Conservation (phyloP, 768 basidiomycete genomes). For the Kwoniella sp. region DNA sequence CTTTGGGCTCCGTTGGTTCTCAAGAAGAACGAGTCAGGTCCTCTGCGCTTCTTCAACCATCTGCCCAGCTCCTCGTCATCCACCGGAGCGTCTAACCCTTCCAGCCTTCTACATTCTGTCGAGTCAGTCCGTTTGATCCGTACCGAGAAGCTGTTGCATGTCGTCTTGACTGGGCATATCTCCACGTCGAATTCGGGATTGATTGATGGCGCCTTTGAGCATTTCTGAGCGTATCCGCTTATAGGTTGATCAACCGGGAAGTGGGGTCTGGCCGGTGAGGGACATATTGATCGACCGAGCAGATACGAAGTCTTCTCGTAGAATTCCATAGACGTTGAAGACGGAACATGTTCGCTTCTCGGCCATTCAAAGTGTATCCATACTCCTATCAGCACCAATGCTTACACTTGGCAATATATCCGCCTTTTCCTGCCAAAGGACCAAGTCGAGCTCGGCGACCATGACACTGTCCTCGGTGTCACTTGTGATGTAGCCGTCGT, state of each 20-base stretch:
- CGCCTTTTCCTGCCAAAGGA: constrained; percentile 1
- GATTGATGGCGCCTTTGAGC: background rate
- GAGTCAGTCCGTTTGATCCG: background rate
- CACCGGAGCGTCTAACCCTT: background rate
- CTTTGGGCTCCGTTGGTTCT: constrained; percentile 18
- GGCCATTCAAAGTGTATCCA: constrained; percentile 3
- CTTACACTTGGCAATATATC: constrained; percentile 1
- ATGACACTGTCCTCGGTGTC: background rate
- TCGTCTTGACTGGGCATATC: constrained; percentile 4
- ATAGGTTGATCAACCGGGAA: background rate
- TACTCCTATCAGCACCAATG: background rate
- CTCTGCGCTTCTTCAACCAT: constrained; percentile 1
- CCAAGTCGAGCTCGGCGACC: background rate
- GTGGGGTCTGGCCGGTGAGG: background rate
- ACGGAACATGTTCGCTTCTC: constrained; percentile 1
- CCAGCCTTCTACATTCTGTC: background rate
- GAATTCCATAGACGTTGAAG: background rate
- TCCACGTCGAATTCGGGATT: background rate
- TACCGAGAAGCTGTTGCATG: constrained; percentile 8
- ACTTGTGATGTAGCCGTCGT: background rate
- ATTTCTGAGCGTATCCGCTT: background rate
- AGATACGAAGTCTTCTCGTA: constrained; percentile 3
- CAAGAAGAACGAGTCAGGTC: constrained; percentile 20
- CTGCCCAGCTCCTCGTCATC: background rate
- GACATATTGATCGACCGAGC: background rate